Evolutionary conservation across 768 basidiomycete species (phyloP).

Genomic region (Suillus decipiens): DNA sequence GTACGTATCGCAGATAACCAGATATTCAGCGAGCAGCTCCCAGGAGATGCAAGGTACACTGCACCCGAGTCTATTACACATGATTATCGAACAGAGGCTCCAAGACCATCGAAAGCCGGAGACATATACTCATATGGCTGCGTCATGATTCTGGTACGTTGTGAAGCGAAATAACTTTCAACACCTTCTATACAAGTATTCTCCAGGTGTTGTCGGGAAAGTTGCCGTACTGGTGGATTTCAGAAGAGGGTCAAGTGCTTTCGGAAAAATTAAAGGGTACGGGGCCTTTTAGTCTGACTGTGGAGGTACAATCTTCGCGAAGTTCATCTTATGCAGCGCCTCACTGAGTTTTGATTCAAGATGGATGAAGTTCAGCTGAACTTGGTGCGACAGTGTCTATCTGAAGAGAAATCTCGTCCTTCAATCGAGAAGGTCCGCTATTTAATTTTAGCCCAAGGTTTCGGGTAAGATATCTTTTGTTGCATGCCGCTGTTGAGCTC

Average conservation of each 20-base stretch:
- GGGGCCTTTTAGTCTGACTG: neutral
- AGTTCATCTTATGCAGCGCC: neutral
- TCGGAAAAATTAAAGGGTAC: neutral
- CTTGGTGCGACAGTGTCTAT: neutral
- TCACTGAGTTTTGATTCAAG: neutral
- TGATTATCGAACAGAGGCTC: neutral
- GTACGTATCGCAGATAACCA: neutral
- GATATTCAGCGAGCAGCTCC: neutral
- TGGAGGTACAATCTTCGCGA: neutral
- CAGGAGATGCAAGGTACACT: neutral
- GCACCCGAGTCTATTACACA: neutral
- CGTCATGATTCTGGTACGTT: neutral
- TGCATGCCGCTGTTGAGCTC: neutral
- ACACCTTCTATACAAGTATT: neutral
- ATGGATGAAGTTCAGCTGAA: neutral
- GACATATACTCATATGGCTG: neutral
- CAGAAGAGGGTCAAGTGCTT: neutral
- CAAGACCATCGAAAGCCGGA: neutral
- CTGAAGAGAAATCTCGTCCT: neutral
- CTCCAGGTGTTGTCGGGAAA: neutral
- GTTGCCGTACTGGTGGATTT: neutral
- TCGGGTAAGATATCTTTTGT: neutral
- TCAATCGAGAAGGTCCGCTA: slow-evolving; percentile 1
- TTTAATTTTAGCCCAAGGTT: neutral
- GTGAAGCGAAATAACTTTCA: neutral